These are phyloP conservation scores for Yarrowia sp. DNA, from an alignment of 805 yeast species.

Conservation along the genomic window DNA sequence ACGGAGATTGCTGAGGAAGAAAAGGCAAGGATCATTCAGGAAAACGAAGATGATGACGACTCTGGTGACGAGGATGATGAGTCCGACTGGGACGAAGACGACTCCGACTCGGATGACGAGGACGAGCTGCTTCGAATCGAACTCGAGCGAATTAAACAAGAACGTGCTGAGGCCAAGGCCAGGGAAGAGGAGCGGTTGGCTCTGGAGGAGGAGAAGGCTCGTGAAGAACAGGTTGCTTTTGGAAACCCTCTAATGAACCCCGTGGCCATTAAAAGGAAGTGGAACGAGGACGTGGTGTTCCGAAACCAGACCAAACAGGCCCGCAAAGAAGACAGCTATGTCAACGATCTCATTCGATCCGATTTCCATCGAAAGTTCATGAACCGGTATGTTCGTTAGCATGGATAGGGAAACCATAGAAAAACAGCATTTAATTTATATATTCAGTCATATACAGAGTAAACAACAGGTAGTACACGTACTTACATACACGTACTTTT, in stretches of 20 bases:
- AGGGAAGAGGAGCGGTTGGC: slow-evolving; percentile 30
- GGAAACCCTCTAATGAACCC: slow-evolving; percentile 38
- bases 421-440: not conserved
- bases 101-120: slow-evolving; percentile 37
- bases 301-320: slow-evolving; percentile 36
- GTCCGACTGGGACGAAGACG: slow-evolving; percentile 19
- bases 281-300: slow-evolving; percentile 41
- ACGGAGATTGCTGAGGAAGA: not conserved
- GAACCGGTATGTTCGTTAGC: slow-evolving; percentile 37
- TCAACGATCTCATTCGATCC: slow-evolving; percentile 40
- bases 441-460: not conserved
- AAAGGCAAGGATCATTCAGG: slow-evolving; percentile 6
- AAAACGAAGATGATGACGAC: slow-evolving; percentile 27
- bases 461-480: no score
- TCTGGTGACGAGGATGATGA: slow-evolving; percentile 23
- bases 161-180: slow-evolving; percentile 35
- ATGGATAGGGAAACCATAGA: no score
- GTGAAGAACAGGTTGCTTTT: slow-evolving; percentile 32
- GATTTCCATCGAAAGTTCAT: slow-evolving; percentile 41
- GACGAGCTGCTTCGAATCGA: slow-evolving; percentile 37
- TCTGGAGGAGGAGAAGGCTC: slow-evolving; percentile 28
- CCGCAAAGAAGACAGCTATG: slow-evolving; percentile 32
- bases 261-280: slow-evolving; percentile 33
- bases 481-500: no score
- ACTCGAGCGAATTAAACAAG: slow-evolving; percentile 38